These are phyloP conservation scores for Zasmidium angulare DNA, from an alignment of 2,329 filamentous ascomycete genomes.

Conservation along the genomic window DNA sequence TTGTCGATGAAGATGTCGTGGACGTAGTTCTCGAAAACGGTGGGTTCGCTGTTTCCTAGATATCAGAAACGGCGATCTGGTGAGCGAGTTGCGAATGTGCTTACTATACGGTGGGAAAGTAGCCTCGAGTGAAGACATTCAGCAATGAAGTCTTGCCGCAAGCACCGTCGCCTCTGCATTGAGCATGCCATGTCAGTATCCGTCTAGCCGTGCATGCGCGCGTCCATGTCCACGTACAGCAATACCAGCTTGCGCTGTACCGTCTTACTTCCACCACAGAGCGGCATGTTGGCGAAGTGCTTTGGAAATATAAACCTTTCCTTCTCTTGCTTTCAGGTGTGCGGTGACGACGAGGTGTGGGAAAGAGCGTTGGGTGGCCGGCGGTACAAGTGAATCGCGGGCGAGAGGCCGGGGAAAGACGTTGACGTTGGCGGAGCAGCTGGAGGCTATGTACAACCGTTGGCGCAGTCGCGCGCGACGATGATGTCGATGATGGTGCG, in stretches of 20 bases:
- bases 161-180: conserved; percentile 81
- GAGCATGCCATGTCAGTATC: conserved; percentile 6
- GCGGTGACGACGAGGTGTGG: neutral
- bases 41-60: conserved; percentile 69
- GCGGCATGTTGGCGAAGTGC: conserved; percentile 38
- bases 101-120: conserved; percentile 95
- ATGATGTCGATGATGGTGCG: neutral
- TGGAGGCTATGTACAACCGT: neutral
- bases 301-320: neutral
- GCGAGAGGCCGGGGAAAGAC: no score
- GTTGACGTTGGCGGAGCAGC: neutral
- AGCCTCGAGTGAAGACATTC: conserved; percentile 98
- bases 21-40: conserved; percentile 98
- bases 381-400: neutral
- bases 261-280: conserved; percentile 62
- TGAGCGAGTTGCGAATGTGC: conserved; percentile 27
- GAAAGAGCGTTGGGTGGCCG: neutral
- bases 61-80: conserved; percentile 2
- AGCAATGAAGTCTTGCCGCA: conserved; percentile 95
- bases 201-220: neutral
- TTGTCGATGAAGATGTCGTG: conserved; percentile 99
- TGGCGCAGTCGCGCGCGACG: neutral
- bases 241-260: conserved; percentile 96
- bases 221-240: conserved; percentile 59
- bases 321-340: neutral